Evolutionary conservation across 75 land plant genomes (phyloP).

Genomic region (Ceratopteris richardii): DNA sequence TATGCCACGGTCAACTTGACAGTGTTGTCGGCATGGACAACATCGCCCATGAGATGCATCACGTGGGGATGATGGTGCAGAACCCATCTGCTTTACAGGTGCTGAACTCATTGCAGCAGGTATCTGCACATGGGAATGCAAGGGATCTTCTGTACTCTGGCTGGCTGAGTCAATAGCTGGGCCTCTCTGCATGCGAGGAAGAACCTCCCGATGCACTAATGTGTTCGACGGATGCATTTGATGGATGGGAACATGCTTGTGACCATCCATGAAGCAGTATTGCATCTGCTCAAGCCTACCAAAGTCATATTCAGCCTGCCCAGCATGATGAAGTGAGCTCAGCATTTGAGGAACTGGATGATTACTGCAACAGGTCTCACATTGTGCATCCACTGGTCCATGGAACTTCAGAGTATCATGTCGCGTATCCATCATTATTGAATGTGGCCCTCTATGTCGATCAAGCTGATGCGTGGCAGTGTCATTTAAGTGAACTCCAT

Average conservation of each 20-base stretch:
- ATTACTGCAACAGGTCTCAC: no score
- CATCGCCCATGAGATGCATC: neutral
- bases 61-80: slow-evolving; percentile 2
- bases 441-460: neutral
- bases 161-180: neutral
- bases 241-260: no score
- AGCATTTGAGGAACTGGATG: no score
- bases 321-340: no score
- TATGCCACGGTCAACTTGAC: slow-evolving; percentile 1
- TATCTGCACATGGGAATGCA: neutral
- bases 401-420: no score
- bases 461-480: neutral
- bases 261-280: no score
- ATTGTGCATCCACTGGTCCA: no score
- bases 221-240: no score
- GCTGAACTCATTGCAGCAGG: neutral
- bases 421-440: no score
- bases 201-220: neutral
- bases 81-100: neutral
- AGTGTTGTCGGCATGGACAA: neutral
- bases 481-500: neutral
- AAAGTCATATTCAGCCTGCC: no score
- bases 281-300: no score
- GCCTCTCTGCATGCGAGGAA: neutral
- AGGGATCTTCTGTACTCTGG: neutral